Evolutionary conservation across 352 stramenopile species (phyloP).

Genomic region (Phytophthora podocarpi): DNA sequence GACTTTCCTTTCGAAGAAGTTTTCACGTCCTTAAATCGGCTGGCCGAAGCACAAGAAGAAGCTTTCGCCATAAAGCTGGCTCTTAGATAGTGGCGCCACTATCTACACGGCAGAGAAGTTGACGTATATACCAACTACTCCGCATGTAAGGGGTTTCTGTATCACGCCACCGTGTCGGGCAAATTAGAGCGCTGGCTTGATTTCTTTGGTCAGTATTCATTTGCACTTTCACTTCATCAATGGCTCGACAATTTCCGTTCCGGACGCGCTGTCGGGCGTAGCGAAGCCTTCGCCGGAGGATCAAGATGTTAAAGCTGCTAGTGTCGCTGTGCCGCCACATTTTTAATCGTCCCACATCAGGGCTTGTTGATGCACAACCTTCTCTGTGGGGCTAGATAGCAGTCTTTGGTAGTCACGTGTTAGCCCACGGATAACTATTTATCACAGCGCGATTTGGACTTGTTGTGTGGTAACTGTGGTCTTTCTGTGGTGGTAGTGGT

Average conservation of each 20-base stretch:
- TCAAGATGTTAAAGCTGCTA: too few relatives aligned
- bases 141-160: constrained; percentile 7
- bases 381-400: too few relatives aligned
- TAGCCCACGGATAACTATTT: too few relatives aligned
- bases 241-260: neutral
- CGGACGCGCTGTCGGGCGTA: neutral
- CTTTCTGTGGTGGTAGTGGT: too few relatives aligned
- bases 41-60: constrained; percentile 7
- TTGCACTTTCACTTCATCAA: constrained; percentile 10
- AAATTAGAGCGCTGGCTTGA: constrained; percentile 5
- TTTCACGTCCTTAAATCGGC: neutral
- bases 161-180: neutral
- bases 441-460: too few relatives aligned
- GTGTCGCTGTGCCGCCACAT: too few relatives aligned
- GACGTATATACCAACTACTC: constrained; percentile 6
- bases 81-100: neutral
- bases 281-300: too few relatives aligned
- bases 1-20: constrained; percentile 3
- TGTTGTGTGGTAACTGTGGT: too few relatives aligned
- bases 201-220: constrained; percentile 7
- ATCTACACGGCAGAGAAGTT: constrained; percentile 1
- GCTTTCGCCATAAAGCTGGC: constrained; percentile 11
- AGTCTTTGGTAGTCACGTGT: too few relatives aligned
- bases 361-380: too few relatives aligned
- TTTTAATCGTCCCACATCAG: too few relatives aligned